These are phyloP conservation scores for Cephaloascus fragrans DNA, from an alignment of 805 yeast species.

Conservation along the genomic window DNA sequence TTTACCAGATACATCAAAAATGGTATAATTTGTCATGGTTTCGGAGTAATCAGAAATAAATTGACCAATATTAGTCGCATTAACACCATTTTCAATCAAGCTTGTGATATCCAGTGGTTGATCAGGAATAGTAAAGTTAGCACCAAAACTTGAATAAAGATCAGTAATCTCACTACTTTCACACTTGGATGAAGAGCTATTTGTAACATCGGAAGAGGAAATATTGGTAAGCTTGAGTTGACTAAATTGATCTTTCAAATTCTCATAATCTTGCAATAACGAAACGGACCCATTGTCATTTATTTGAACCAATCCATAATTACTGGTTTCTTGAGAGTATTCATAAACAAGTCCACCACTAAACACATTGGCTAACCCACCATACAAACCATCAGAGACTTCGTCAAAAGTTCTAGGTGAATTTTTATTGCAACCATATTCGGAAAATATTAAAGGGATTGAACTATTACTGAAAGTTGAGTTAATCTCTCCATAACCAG, in stretches of 20 bases:
- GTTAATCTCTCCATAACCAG: slow-evolving; percentile 62
- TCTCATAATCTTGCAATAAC: slow-evolving; percentile 7
- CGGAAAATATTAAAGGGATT: slow-evolving; percentile 65
- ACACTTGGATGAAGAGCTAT: slow-evolving; percentile 23
- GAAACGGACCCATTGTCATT: slow-evolving; percentile 26
- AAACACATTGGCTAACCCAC: slow-evolving; percentile 55
- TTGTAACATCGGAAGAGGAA: slow-evolving; percentile 22
- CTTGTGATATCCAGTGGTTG: slow-evolving; percentile 32
- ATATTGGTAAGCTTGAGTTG: slow-evolving; percentile 26
- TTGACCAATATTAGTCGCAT: slow-evolving; percentile 32
- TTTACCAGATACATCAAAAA: slow-evolving; percentile 22
- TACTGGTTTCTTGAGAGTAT: slow-evolving; percentile 67
- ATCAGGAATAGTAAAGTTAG: slow-evolving; percentile 37
- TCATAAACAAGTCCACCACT: slow-evolving; percentile 92
- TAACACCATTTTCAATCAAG: slow-evolving; percentile 39
- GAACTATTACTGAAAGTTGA: slow-evolving; percentile 47
- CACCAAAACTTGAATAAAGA: slow-evolving; percentile 30
- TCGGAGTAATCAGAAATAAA: slow-evolving; percentile 26
- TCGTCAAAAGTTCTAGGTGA: slow-evolving; percentile 83
- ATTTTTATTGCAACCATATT: slow-evolving; percentile 73
- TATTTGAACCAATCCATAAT: slow-evolving; percentile 65
- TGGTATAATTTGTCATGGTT: slow-evolving; percentile 25
- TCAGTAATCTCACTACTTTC: slow-evolving; percentile 22
- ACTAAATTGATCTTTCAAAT: slow-evolving; percentile 17
- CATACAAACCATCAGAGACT: slow-evolving; percentile 57